Evolutionary conservation across 2,329 filamentous ascomycete species (phyloP).

Genomic region (Trichoderma sp.): DNA sequence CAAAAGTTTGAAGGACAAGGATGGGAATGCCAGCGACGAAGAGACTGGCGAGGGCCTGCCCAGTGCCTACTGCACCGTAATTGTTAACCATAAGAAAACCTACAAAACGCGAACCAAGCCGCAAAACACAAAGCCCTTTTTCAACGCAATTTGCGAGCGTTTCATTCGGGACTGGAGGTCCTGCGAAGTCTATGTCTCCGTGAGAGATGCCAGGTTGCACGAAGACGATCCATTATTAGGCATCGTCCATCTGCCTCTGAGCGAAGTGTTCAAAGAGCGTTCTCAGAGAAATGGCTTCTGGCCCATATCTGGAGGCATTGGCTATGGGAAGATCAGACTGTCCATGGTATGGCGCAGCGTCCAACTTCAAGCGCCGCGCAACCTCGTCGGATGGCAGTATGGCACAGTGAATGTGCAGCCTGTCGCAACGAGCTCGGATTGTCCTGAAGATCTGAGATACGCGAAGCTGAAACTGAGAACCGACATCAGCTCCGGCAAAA

Average conservation of each 20-base stretch:
- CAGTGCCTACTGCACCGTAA: slow-evolving; percentile 69
- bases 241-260: slow-evolving; percentile 65
- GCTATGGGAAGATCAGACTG: slow-evolving; percentile 65
- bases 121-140: slow-evolving; percentile 75
- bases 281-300: slow-evolving; percentile 65
- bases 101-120: slow-evolving; percentile 74
- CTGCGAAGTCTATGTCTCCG: slow-evolving; percentile 64
- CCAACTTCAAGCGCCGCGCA: slow-evolving; percentile 56
- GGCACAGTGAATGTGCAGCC: slow-evolving; percentile 66
- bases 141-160: slow-evolving; percentile 72
- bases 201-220: slow-evolving; percentile 64
- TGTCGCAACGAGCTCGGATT: slow-evolving; percentile 40
- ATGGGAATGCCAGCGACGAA: slow-evolving; percentile 51
- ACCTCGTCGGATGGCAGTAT: slow-evolving; percentile 66
- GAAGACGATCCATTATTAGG: slow-evolving; percentile 70
- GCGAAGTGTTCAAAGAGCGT: slow-evolving; percentile 57
- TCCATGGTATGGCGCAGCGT: slow-evolving; percentile 73
- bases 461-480: slow-evolving; percentile 57
- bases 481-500: slow-evolving; percentile 55
- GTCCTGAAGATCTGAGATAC: slow-evolving; percentile 47
- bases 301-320: slow-evolving; percentile 69
- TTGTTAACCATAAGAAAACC: slow-evolving; percentile 67
- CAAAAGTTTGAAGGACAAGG: slow-evolving; percentile 41
- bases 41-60: slow-evolving; percentile 64
- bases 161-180: slow-evolving; percentile 67